Evolutionary conservation across 2,329 filamentous ascomycete species (phyloP).

Genomic region (Metarhizium guizhouense): DNA sequence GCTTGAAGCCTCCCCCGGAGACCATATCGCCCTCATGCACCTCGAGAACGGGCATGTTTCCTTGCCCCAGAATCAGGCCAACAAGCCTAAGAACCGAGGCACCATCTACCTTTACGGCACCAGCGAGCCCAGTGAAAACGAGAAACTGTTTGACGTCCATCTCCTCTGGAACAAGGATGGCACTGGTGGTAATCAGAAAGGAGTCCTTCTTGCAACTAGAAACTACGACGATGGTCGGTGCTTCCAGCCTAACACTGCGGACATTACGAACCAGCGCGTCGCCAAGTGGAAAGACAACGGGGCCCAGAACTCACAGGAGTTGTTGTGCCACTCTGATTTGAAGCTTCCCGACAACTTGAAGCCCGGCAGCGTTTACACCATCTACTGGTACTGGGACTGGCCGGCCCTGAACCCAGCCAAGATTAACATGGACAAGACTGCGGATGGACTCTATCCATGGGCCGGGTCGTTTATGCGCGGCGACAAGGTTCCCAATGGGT

Average conservation of each 20-base stretch:
- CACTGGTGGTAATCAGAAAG: slow-evolving; percentile 70
- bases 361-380: slow-evolving; percentile 59
- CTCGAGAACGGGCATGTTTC: slow-evolving; percentile 72
- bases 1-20: slow-evolving; percentile 51
- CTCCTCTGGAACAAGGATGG: slow-evolving; percentile 71
- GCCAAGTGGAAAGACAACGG: slow-evolving; percentile 44
- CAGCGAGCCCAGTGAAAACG: slow-evolving; percentile 40
- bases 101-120: slow-evolving; percentile 72
- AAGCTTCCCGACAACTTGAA: slow-evolving; percentile 59
- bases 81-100: slow-evolving; percentile 57
- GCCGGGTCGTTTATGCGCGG: slow-evolving; percentile 31
- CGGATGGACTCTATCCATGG: slow-evolving; percentile 32
- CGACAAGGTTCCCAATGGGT: slow-evolving; percentile 26
- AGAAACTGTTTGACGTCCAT: slow-evolving; percentile 56
- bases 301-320: slow-evolving; percentile 44
- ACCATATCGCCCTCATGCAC: slow-evolving; percentile 58
- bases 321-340: slow-evolving; percentile 77
- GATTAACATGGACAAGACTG: slow-evolving; percentile 29
- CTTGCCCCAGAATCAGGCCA: slow-evolving; percentile 41
- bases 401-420: slow-evolving; percentile 44
- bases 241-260: slow-evolving; percentile 62
- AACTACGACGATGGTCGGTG: slow-evolving; percentile 89
- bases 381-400: slow-evolving; percentile 99
- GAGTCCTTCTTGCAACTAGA: slow-evolving; percentile 65
- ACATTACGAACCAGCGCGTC: slow-evolving; percentile 52